Evolutionary conservation across 1,284 basidiomycete species (phyloP).

Genomic region (Leccinum huronense): DNA sequence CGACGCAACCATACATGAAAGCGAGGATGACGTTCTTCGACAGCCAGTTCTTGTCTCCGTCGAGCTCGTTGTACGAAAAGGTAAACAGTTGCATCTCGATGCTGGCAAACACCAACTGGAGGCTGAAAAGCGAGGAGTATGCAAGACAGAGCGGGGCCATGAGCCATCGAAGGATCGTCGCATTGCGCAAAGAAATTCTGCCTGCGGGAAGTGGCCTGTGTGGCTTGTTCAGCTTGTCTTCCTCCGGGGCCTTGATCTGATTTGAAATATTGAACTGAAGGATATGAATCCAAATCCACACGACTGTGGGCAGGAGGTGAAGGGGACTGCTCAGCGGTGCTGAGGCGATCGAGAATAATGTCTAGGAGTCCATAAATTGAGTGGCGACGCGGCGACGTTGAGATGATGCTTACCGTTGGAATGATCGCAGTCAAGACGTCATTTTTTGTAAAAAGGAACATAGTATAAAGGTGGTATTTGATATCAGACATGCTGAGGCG

Average conservation of each 20-base stretch:
- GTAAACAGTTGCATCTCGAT: constrained; percentile 34
- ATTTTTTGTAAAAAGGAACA: constrained; percentile 44
- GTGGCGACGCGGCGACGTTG: not conserved
- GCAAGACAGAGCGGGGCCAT: constrained; percentile 37
- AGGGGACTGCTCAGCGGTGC: constrained; percentile 29
- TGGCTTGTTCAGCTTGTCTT: constrained; percentile 43
- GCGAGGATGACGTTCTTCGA: constrained; percentile 40
- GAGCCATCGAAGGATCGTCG: constrained; percentile 39
- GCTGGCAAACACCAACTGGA: constrained; percentile 33
- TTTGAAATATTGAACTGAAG: constrained; percentile 46
- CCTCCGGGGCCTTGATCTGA: constrained; percentile 40
- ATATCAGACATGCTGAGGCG: constrained; percentile 17
- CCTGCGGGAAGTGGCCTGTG: constrained; percentile 42
- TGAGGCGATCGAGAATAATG: constrained; percentile 36
- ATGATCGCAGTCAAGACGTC: constrained; percentile 42
- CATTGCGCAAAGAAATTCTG: constrained; percentile 35
- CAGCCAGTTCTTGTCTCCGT: constrained; percentile 38
- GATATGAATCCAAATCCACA: constrained; percentile 46
- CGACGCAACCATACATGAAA: constrained; percentile 38
- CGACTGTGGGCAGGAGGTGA: constrained; percentile 29
- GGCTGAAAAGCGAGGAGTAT: constrained; percentile 35
- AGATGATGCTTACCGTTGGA: constrained; percentile 36
- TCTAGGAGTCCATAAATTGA: constrained; percentile 29
- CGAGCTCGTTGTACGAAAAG: constrained; percentile 39
- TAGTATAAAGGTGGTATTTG: constrained; percentile 29